These are phyloP conservation scores for Aegilops sharonensis DNA, from an alignment of 176 grass and related monocot genomes.

Conservation along the genomic window DNA sequence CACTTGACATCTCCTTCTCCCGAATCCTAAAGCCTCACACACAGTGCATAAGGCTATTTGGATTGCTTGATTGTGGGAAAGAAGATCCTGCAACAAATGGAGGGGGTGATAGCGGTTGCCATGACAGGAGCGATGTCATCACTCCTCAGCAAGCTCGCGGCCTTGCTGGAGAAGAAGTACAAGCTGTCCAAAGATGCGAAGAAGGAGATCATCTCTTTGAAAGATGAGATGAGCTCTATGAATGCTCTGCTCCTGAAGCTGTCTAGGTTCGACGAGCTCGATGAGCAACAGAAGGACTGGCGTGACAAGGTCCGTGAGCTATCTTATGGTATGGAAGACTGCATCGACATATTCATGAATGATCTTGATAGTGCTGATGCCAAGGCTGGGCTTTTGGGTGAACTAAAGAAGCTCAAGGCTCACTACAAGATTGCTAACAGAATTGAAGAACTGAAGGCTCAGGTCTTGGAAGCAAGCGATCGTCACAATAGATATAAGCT, in stretches of 20 bases:
- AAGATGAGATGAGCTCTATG: slow-evolving; percentile 27
- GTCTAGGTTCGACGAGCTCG: background rate
- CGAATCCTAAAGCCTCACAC: background rate
- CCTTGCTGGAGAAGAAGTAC: slow-evolving; percentile 1
- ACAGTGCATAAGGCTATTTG: background rate
- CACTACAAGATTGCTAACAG: too few relatives aligned
- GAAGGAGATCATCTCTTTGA: background rate
- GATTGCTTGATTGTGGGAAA: background rate
- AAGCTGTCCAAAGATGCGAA: background rate
- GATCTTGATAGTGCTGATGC: background rate
- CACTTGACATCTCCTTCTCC: background rate
- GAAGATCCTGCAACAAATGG: background rate
- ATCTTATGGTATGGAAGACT: slow-evolving; percentile 19
- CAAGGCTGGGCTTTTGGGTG: too few relatives aligned
- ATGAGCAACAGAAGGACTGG: background rate
- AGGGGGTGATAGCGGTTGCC: background rate
- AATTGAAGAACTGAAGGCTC: too few relatives aligned
- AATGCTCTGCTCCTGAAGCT: background rate
- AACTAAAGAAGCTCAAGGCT: too few relatives aligned
- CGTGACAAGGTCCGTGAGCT: slow-evolving; percentile 22
- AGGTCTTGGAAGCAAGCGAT: too few relatives aligned
- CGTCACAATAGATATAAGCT: too few relatives aligned
- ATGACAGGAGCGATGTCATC: background rate
- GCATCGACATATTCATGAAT: background rate
- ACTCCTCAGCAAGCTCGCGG: background rate